Percentiles rank a stretch among this genome's conserved stretches.
phyloP scores from a whole-genome alignment of 148 eudicot species.

The Spergularia marina region DNA sequence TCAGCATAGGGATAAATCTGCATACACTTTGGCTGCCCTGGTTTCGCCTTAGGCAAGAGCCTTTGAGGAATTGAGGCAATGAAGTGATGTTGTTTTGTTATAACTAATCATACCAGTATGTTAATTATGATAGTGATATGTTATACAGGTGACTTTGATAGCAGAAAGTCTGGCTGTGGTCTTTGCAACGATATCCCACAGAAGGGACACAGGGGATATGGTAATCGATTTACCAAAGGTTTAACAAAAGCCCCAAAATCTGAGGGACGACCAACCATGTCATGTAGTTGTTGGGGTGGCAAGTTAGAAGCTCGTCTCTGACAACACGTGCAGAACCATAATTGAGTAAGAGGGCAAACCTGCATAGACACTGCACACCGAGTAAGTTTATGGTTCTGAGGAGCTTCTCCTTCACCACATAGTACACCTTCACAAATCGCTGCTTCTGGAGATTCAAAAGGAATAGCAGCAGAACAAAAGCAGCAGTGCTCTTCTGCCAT shows the following conservation, averaged over 20 bases:
- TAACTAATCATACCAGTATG: not conserved
- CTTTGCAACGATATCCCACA: conserved; percentile 86
- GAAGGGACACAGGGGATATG: conserved; percentile 71
- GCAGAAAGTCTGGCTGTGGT: conserved; percentile 65
- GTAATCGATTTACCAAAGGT: conserved; percentile 17
- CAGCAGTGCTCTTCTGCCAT: conserved; percentile 54
- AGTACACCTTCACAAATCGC: conserved; percentile 52
- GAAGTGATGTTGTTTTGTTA: not conserved
- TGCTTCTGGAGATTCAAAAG: conserved; percentile 61
- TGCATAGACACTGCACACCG: conserved; percentile 72
- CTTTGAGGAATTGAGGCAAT: not conserved
- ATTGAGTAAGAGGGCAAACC: conserved; percentile 64
- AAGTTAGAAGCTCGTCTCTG: conserved; percentile 48
- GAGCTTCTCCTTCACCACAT: conserved; percentile 19
- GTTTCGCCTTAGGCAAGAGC: no score
- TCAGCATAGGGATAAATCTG: no score
- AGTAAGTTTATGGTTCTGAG: conserved; percentile 51
- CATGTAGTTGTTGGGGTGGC: conserved; percentile 55
- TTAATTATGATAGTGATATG: not conserved
- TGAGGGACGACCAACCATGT: conserved; percentile 43
- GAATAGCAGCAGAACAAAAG: conserved; percentile 61
- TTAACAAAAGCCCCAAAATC: conserved; percentile 26
- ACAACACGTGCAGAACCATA: conserved; percentile 83
- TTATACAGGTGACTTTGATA: conserved; percentile 57
- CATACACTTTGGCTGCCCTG: no score